Evolutionary conservation across 306 rosid species (phyloP).

Genomic region (Lathyrus aphaca): DNA sequence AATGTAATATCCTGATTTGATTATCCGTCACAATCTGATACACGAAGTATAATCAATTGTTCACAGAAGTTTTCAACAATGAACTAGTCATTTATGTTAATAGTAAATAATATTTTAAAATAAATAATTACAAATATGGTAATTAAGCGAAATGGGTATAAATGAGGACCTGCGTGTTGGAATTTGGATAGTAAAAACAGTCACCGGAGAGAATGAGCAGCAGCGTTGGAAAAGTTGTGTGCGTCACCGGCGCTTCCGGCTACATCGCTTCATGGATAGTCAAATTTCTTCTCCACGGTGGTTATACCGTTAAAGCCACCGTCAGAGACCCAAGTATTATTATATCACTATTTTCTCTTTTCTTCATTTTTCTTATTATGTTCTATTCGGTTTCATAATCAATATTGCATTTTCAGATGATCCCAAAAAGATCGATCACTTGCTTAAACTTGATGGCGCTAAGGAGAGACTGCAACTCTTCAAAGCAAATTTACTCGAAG

Average conservation of each 20-base stretch:
- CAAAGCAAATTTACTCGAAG: conserved; percentile 58
- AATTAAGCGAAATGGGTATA: no score
- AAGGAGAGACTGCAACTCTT: conserved; percentile 54
- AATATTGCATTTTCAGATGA: conserved; percentile 38
- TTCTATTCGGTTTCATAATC: background rate
- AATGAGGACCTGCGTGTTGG: no score
- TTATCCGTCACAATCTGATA: no score
- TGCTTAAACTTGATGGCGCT: conserved; percentile 59
- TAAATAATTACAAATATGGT: no score
- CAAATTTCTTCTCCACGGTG: conserved; percentile 45
- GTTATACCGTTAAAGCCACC: conserved; percentile 54
- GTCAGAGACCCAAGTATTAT: conserved; percentile 52
- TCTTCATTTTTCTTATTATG: no score
- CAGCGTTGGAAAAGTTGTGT: conserved; percentile 38
- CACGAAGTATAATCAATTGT: no score
- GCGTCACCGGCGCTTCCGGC: conserved; percentile 61
- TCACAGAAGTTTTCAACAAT: no score
- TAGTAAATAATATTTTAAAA: no score
- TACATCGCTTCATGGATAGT: conserved; percentile 59
- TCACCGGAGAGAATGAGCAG: conserved; percentile 31
- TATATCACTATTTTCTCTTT: no score
- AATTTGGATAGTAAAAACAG: no score
- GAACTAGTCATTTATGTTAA: no score
- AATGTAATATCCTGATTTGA: no score
- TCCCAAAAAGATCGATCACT: conserved; percentile 46